A percentile compares a stretch with the other conserved stretches of the same genome.
Evolutionary conservation across 1,139 yeast species (phyloP).

Genomic region (Geotrichum cucujoidarum): DNA sequence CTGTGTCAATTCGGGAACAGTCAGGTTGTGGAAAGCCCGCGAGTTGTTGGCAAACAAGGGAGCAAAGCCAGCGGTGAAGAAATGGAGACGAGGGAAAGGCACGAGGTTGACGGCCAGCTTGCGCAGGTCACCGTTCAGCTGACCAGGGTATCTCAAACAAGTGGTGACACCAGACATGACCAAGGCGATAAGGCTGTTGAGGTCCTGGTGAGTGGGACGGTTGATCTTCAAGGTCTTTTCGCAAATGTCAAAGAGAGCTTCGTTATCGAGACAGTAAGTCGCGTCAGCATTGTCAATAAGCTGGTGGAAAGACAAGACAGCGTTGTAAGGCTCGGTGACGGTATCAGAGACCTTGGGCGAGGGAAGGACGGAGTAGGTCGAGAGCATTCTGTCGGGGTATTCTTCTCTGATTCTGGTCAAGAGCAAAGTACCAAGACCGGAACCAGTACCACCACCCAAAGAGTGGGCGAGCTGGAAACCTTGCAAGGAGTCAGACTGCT

Average conservation of each 20-base stretch:
- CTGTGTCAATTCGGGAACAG: slow-evolving; percentile 44
- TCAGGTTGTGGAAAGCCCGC: slow-evolving; percentile 38
- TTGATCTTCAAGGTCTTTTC: slow-evolving; percentile 39
- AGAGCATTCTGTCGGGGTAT: slow-evolving; percentile 44
- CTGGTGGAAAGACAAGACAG: slow-evolving; percentile 42
- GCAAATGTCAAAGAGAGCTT: slow-evolving; percentile 44
- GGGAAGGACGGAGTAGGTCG: slow-evolving; percentile 45
- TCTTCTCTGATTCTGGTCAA: slow-evolving; percentile 42
- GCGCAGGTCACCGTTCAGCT: slow-evolving; percentile 44
- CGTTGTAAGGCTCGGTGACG: slow-evolving; percentile 44
- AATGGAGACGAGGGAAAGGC: slow-evolving; percentile 45
- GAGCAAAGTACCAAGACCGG: slow-evolving; percentile 44
- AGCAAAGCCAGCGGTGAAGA: slow-evolving; percentile 45
- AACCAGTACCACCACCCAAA: slow-evolving; percentile 46
- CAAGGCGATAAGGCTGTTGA: slow-evolving; percentile 41
- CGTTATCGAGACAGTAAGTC: slow-evolving; percentile 45
- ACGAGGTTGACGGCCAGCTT: slow-evolving; percentile 45
- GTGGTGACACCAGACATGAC: slow-evolving; percentile 47
- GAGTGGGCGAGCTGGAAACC: slow-evolving; percentile 47
- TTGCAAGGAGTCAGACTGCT: slow-evolving; percentile 42
- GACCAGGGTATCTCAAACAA: slow-evolving; percentile 45
- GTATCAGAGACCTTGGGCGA: slow-evolving; percentile 44
- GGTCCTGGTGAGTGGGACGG: slow-evolving; percentile 41
- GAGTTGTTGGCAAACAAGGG: slow-evolving; percentile 40
- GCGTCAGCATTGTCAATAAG: slow-evolving; percentile 43